These are phyloP conservation scores for Candolleomyces eurysporus DNA, from an alignment of 768 basidiomycete genomes.

Conservation along the genomic window DNA sequence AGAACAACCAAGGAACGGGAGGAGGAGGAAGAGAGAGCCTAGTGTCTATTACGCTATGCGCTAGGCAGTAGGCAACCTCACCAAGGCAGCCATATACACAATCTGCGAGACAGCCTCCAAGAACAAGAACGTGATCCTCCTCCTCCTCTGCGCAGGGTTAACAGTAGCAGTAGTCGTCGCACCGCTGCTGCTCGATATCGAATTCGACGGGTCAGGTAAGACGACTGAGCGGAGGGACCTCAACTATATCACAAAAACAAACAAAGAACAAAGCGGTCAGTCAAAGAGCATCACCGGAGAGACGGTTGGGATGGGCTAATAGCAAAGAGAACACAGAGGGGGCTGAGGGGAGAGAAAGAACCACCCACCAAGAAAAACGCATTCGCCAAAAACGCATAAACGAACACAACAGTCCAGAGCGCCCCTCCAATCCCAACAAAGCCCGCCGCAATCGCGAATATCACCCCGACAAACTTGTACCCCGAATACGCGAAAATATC, in stretches of 20 bases:
- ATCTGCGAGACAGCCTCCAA: slow-evolving; percentile 80
- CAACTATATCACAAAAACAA: slow-evolving; percentile 51
- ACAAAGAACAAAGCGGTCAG: not conserved
- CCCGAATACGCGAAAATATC: slow-evolving; percentile 92
- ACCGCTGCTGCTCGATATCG: slow-evolving; percentile 31
- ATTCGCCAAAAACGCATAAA: slow-evolving; percentile 86
- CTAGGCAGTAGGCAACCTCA: slow-evolving; percentile 33
- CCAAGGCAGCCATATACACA: slow-evolving; percentile 82
- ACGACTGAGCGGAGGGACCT: slow-evolving; percentile 91
- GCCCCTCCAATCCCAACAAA: slow-evolving; percentile 62
- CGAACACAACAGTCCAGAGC: slow-evolving; percentile 68
- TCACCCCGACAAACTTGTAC: slow-evolving; percentile 97
- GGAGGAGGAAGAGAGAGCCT: not conserved
- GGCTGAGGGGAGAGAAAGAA: not conserved
- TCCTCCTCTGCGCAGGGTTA: slow-evolving; percentile 74
- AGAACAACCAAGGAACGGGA: not conserved
- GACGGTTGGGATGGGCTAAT: too few relatives aligned
- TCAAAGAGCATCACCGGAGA: too few relatives aligned
- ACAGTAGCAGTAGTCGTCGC: slow-evolving; percentile 57
- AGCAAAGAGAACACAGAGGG: not conserved
- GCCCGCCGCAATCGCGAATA: slow-evolving; percentile 71
- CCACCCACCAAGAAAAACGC: slow-evolving; percentile 86
- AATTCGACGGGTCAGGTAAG: slow-evolving; percentile 70
- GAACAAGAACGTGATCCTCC: slow-evolving; percentile 87
- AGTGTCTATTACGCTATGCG: not conserved